Evolutionary conservation across 345 rosid genomes (phyloP).

Genomic region (Rhodamnia rubescens): DNA sequence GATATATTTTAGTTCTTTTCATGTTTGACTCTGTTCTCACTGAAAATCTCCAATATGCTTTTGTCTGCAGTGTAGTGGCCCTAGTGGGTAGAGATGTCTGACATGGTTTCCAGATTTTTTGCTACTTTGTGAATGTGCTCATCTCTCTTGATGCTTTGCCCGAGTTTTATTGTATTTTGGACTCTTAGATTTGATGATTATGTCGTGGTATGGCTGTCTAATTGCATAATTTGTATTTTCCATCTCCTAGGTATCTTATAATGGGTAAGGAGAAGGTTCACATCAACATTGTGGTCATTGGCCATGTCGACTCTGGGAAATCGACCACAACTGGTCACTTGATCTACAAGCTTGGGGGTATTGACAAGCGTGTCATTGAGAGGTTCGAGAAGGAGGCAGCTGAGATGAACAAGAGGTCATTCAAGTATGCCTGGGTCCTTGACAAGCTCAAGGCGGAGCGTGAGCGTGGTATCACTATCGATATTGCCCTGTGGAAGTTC

Average conservation of each 20-base stretch:
- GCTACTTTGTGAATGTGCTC: background rate
- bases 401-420: constrained; percentile 87
- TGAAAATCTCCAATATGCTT: background rate
- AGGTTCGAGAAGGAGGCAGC: constrained; percentile 88
- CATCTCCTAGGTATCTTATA: background rate
- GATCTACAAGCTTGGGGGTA: constrained; percentile 79
- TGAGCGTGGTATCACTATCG: constrained; percentile 82
- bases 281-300: constrained; percentile 79
- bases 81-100: background rate
- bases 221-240: background rate
- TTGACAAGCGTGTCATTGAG: constrained; percentile 84
- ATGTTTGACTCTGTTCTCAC: background rate
- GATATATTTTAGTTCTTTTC: background rate
- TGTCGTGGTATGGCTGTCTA: background rate
- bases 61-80: background rate
- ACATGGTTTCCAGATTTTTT: background rate
- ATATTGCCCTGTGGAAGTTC: constrained; percentile 75
- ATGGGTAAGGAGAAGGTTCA: constrained; percentile 86
- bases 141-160: background rate
- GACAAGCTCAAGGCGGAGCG: constrained; percentile 88
- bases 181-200: background rate
- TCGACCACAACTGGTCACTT: constrained; percentile 81
- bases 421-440: constrained; percentile 82
- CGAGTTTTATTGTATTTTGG: background rate
- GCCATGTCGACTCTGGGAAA: constrained; percentile 83